A percentile compares a stretch with the other conserved stretches of the same genome.
Evolutionary conservation across 2,329 filamentous ascomycete species (phyloP).

Genomic region (Sodiomyces alkalinus): DNA sequence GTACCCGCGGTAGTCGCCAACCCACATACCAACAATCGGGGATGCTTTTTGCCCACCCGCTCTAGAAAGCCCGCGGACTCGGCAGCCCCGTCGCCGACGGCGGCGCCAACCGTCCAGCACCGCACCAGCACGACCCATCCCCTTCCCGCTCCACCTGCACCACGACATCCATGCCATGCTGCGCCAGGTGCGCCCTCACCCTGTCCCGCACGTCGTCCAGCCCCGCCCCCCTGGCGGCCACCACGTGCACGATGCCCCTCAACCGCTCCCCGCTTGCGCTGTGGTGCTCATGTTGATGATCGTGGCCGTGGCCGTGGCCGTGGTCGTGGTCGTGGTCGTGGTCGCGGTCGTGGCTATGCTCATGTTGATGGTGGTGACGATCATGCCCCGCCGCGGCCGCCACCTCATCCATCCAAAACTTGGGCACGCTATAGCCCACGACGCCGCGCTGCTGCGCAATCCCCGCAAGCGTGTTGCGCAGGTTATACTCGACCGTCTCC

Average conservation of each 20-base stretch:
- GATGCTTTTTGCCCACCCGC: no score
- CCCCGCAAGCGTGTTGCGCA: conserved; percentile 74
- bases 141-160: conserved; percentile 82
- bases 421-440: conserved; percentile 68
- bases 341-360: conserved; percentile 14
- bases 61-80: conserved; percentile 20
- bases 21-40: no score
- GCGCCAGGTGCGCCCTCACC: conserved; percentile 55
- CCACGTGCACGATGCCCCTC: conserved; percentile 74
- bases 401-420: conserved; percentile 80
- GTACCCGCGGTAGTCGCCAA: no score
- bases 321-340: no score
- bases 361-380: conserved; percentile 13
- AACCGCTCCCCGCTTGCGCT: conserved; percentile 33
- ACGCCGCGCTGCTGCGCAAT: conserved; percentile 74
- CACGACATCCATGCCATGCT: conserved; percentile 63
- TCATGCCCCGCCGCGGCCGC: conserved; percentile 21
- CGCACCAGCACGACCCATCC: conserved; percentile 50
- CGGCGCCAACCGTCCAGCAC: conserved; percentile 15
- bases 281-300: no score
- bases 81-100: conserved; percentile 14
- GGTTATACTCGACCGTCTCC: conserved; percentile 69
- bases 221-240: conserved; percentile 56
- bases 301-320: no score
- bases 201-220: conserved; percentile 71